phyloP scores from a whole-genome alignment of 2,329 filamentous ascomycete genomes.

The Paraphaeosphaeria minitans region DNA sequence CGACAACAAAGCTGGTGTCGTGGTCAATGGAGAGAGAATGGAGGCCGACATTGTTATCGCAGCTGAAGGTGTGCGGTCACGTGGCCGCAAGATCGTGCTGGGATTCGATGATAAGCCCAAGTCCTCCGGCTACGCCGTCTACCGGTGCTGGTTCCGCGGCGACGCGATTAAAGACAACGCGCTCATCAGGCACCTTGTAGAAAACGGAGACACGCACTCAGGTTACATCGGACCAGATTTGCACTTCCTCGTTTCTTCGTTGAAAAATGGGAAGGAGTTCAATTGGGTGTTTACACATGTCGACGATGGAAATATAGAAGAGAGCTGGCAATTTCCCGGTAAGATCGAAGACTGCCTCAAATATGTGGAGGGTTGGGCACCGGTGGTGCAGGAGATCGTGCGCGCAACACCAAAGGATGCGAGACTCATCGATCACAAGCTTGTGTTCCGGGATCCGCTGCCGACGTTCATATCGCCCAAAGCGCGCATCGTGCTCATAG shows the following conservation, averaged over 20 bases:
- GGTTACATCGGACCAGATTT: conserved; percentile 44
- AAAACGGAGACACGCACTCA: conserved; percentile 40
- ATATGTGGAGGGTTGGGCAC: conserved; percentile 39
- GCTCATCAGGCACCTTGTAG: conserved; percentile 37
- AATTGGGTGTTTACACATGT: conserved; percentile 47
- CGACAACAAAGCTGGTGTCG: conserved; percentile 57
- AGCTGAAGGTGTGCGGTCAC: conserved; percentile 59
- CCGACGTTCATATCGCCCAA: conserved; percentile 57
- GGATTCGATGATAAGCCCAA: conserved; percentile 59
- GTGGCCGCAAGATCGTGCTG: conserved; percentile 58
- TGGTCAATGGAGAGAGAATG: conserved; percentile 54
- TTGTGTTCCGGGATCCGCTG: conserved; percentile 60
- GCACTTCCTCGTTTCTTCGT: conserved; percentile 43
- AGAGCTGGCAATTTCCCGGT: conserved; percentile 42
- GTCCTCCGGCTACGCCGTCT: conserved; percentile 60
- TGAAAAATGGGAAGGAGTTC: conserved; percentile 43
- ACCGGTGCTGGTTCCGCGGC: conserved; percentile 52
- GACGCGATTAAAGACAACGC: conserved; percentile 32
- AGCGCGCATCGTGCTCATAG: conserved; percentile 56
- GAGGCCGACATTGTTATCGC: conserved; percentile 57
- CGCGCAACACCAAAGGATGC: conserved; percentile 39
- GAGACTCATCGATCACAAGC: conserved; percentile 58
- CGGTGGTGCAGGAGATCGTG: conserved; percentile 39
- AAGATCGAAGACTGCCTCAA: conserved; percentile 38
- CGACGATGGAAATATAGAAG: conserved; percentile 45